These are phyloP conservation scores for Scheffersomyces coipomensis DNA, from an alignment of 805 yeast genomes.

Conservation along the genomic window DNA sequence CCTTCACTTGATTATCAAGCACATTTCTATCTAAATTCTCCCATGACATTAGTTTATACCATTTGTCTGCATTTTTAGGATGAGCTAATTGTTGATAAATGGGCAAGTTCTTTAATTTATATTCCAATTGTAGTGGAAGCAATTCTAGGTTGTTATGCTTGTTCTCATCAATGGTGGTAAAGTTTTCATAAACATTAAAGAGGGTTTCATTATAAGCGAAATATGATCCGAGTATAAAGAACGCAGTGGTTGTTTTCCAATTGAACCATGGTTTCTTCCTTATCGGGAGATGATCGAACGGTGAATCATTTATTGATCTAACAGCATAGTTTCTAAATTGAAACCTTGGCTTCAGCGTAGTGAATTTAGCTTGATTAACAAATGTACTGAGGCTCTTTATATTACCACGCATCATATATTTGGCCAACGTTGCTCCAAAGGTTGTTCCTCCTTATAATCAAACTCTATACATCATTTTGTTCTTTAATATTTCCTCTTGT, in stretches of 20 bases:
- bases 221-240: slow-evolving; percentile 19
- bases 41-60: slow-evolving; percentile 44
- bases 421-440: no score
- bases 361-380: no score
- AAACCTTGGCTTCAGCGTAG: no score
- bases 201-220: slow-evolving; percentile 25
- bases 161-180: slow-evolving; percentile 18
- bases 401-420: no score
- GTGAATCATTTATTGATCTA: slow-evolving; percentile 27
- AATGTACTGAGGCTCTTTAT: no score
- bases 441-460: no score
- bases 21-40: slow-evolving; percentile 41
- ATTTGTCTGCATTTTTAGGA: slow-evolving; percentile 44
- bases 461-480: no score
- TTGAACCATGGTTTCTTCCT: slow-evolving; percentile 22
- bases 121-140: slow-evolving; percentile 41
- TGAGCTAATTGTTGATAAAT: slow-evolving; percentile 49
- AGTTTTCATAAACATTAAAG: slow-evolving; percentile 21
- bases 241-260: slow-evolving; percentile 25
- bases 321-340: slow-evolving; percentile 18
- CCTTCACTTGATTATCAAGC: slow-evolving; percentile 20
- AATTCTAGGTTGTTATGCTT: slow-evolving; percentile 12
- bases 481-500: no score
- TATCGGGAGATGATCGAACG: slow-evolving; percentile 26
- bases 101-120: slow-evolving; percentile 47